phyloP scores from a whole-genome alignment of 345 rosid genomes.

The Adansonia digitata region DNA sequence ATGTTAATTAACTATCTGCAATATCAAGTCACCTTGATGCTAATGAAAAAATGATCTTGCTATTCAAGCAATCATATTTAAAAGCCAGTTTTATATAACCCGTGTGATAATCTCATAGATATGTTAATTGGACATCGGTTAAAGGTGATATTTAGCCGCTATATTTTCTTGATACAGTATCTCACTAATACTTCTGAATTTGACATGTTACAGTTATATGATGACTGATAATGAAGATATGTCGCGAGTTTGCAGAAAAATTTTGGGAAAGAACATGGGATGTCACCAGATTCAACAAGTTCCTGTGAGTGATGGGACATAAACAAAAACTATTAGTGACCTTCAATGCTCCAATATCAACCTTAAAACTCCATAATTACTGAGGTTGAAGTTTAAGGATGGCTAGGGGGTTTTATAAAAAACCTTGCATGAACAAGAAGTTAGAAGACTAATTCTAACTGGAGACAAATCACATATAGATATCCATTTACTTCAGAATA shows the following conservation, averaged over 20 bases:
- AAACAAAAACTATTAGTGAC: neutral
- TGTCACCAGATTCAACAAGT: neutral
- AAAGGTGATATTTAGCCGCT: neutral
- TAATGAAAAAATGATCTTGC: neutral
- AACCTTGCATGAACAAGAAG: too few species aligned
- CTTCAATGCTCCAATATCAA: neutral
- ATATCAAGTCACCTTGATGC: neutral
- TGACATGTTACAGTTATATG: neutral
- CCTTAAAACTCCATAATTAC: too few species aligned
- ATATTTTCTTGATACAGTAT: neutral
- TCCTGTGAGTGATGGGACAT: neutral
- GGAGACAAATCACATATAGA: too few species aligned
- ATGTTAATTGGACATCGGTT: neutral
- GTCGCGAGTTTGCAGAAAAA: neutral
- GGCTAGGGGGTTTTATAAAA: too few species aligned
- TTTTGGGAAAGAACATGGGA: too few species aligned
- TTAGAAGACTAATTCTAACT: too few species aligned
- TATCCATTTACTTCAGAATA: neutral
- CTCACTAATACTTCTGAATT: neutral
- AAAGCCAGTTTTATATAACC: neutral
- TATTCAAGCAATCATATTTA: neutral
- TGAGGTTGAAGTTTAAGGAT: too few species aligned
- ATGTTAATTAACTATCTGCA: neutral
- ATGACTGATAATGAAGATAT: neutral
- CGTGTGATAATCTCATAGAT: neutral